Evolutionary conservation across 306 rosid genomes (phyloP), one percentile per base, ranked within the genome.

Genomic region (Boehmeria nivea): DNA sequence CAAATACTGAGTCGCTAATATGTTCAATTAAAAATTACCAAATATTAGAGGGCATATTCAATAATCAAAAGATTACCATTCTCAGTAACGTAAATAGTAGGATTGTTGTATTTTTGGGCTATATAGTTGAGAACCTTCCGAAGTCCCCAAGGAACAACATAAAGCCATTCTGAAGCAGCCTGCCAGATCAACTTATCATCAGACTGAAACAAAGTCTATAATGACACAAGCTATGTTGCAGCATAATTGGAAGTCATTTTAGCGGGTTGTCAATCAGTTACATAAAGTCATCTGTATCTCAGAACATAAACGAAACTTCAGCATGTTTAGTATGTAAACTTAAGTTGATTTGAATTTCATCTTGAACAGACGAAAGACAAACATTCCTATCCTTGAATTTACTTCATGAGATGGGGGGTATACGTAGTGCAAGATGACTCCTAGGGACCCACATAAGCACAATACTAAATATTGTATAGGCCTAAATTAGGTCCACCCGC

Each of bases 121-220:
- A 84, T 12, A 65, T 90, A 78, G 68, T 81, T 86, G 37, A 90
- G 72, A 76, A 80, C 51, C 81, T 80, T 90, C 52, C 75, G 72
- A 13, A 90, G 43, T 59, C 97, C 97, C 97, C 97, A 90, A 39
- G 97, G 97, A 86, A 90, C 95, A 61, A 84, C 70, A 69, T 86
- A 86, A 59, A 90, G 88, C 97, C 95, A 90, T 56, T 90, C 95
- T 33, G 97, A 90, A 68, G 97, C 97, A 40, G 97, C 97, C 97
- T 86, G 88, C 69, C 62, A 73, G 22, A 62, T 54, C 57, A 64
- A 64, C 37, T 6, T 11, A 59, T 67, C 59, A 64, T 56, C 28
- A 31, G 44, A 59, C 19, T 24, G 49, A 59, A 54, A 22, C 50
- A 54, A 44, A 40, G 45, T 37, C 28, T 15, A 43, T 28, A 25